Evolutionary conservation across 139 green algal genomes (phyloP), one percentile per base, ranked within the genome.

Genomic region (Chlorella sp.): DNA sequence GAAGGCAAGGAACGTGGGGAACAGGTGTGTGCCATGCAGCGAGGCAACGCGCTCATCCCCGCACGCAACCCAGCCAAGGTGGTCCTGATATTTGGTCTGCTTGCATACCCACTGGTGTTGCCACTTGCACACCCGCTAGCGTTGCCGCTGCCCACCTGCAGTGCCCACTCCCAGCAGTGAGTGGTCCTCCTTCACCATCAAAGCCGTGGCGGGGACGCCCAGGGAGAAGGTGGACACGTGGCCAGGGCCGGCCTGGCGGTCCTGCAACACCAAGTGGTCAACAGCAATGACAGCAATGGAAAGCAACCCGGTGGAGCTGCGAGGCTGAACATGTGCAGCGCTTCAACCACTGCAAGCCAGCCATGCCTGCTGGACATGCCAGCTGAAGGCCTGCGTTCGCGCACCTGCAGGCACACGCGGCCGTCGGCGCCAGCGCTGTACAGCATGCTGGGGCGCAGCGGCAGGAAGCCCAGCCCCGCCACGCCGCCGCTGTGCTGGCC

Each of bases 131-230:
- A 20, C 69, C 36, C 38, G 32, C 19, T 38, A 4, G 69, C 38
- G 46, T 30, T 32, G 38, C 40, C 16, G 17, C 70, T 36, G 56
- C 80, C 2, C 67, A 85, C 82, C 82, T 76, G 54, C 62, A 9
- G 82, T 88, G 26, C 87, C 87, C 26, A 78, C 83, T 24, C 83
- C 87, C 30, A 90, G 22, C 20, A 82, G 4, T 0, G 34, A 36
- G 74, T 80, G 62, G 56, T 90, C 83, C 62, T 90, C 87, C 32
- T 40, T 64, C 11, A 90, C 76, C 32, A n/a, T 77, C 32, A 90
- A 41, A 2, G 87, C 54, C 2, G 67, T 76, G 41, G 74, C 34
- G 3, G 65, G 48, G 8, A 51, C 43, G 34, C 73, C 87, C 73
- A 65, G 13, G 28, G 30, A 4, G 36, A 83, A 46, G 41, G 8